Conservation (phyloP, 2,329 filamentous ascomycete genomes). For the Fusarium phyllophilum region DNA sequence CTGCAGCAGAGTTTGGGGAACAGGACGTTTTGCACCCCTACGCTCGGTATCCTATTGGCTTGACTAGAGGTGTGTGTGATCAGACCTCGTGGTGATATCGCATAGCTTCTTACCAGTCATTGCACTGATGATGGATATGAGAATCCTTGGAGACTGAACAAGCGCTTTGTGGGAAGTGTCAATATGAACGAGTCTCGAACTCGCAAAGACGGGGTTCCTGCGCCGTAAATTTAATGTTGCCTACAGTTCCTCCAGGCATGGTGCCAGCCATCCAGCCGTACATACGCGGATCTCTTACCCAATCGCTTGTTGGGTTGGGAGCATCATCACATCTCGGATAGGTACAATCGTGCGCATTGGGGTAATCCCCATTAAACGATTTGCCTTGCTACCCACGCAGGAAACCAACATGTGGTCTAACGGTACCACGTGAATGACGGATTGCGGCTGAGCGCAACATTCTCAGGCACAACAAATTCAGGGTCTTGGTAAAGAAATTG, state of each 20-base stretch:
- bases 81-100: constrained; percentile 20
- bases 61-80: constrained; percentile 26
- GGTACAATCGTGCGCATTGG: constrained; percentile 30
- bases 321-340: constrained; percentile 35
- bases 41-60: constrained; percentile 23
- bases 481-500: not conserved
- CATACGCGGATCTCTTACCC: constrained; percentile 25
- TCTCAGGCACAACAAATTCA: constrained; percentile 12
- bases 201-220: not conserved
- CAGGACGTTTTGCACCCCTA: constrained; percentile 15
- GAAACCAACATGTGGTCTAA: constrained; percentile 22
- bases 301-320: constrained; percentile 9
- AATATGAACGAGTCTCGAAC: not conserved
- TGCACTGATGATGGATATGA: not conserved
- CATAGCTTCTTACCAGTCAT: not conserved
- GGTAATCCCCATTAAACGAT: constrained; percentile 19
- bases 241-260: not conserved
- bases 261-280: not conserved
- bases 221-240: not conserved
- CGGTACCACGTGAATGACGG: constrained; percentile 33
- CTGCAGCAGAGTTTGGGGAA: constrained; percentile 15
- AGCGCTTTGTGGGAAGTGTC: not conserved
- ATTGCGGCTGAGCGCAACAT: constrained; percentile 16
- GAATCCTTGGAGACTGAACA: not conserved
- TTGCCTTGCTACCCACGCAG: constrained; percentile 2